Base-by-base conservation (phyloP, 495 filamentous ascomycete genomes). In the Talaromyces trachyspermus region DNA sequence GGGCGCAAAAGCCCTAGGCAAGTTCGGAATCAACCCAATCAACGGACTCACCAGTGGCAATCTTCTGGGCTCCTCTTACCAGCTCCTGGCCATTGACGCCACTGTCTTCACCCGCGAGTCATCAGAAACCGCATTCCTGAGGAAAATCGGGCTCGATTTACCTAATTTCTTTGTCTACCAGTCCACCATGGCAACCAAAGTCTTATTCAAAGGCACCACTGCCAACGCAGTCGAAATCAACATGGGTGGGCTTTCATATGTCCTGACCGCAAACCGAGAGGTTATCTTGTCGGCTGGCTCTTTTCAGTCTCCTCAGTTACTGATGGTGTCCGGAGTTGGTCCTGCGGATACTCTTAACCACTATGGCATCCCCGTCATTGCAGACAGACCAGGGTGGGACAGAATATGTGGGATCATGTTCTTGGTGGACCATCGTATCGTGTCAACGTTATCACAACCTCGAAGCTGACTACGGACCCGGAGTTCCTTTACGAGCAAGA, bases 291-390 rank as follows among this genome's bases (percentile, higher is more conserved):
- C 66, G 1, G 71, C 64, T 12, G 74, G 74, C 5, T 61, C 58
- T 4, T 62, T 78, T 36, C 60, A 70, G 20, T 65, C 70, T 15
- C 75, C 75, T 0, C 73, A 77, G 41, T 52, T 79, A 5, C 59
- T 79, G 22, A 69, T 75, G 52, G 59, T 74, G 10, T 77, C 73
- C 11, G 74, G 74, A 0, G 58, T 77, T 27, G 77, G 77, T 0
- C 72, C 67, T 0, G 40, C 52, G 0, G 57, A 52, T 10, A 49
- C 45, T 0, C 52, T 72, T 5, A 18, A 60, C 23, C 48, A 57
- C 6, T 52, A 61, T 11, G 54, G 49, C 4, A 72, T 75, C 26
- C 51, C 65, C 0, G 53, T 75, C 3, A 40, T 76, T 11, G 45
- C 56, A 8, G 65, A 74, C 27, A 53, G 70, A 1, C 62, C 71